Evolutionary conservation across 345 rosid genomes (phyloP), one percentile per base, ranked within the genome.

Genomic region (Eucalyptus regnans): DNA sequence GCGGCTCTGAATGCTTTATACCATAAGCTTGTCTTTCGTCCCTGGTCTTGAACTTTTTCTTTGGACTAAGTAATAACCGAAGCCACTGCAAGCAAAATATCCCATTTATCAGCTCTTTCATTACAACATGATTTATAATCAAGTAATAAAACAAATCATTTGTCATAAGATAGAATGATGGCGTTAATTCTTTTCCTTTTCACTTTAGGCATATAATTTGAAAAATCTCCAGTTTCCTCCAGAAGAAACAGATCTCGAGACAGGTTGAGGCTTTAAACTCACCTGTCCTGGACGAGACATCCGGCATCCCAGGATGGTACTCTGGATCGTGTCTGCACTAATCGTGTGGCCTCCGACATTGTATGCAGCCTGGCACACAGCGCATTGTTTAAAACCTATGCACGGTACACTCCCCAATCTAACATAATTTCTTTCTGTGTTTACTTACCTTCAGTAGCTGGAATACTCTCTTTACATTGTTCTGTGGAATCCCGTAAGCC

Each of bases 281-380:
- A 97, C 99, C 99, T 96, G 99, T 90, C 98, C 99, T 62, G 99
- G 99, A 86, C 98, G 97, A 89, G 97, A 94, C 97, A 97, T 94
- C 87, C 95, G 93, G 91, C 99, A 96, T 87, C 98, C 95, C 33
- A 97, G 95, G 90, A 97, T 96, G 43, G 95, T 92, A 89, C 90
- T 92, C 91, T 94, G 98, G 87, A 96, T 95, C 0, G 96, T 94
- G 92, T 97, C 99, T 8, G 98, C 98, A 88, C 96, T 96, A 86
- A 96, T 91, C 62, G 98, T 96, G 94, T 95, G 96, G 86, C 99
- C 99, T 33, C 99, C 99, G 62, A 97, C 91, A 37, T 96, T 97
- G 88, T 96, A 97, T 33, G 99, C 99, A 93, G 99, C 99, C 99
- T 97, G 95, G 71, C 62, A 44, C 85, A 48, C 31, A 9, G n/a